phyloP scores from a whole-genome alignment of 768 basidiomycete genomes.

The Dioszegia crocea region DNA sequence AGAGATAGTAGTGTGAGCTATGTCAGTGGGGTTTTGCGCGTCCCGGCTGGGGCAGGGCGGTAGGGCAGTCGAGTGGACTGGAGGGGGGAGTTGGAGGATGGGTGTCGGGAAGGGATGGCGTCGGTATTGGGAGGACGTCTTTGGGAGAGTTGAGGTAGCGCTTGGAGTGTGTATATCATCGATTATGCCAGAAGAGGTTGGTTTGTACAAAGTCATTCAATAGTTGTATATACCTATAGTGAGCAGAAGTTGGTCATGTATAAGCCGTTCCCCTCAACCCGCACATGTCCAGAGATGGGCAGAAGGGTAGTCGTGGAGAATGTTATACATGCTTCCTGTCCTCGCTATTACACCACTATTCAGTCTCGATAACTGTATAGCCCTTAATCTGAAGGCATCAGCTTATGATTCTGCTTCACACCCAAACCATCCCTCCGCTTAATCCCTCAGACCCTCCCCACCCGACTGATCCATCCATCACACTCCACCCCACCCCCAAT shows the following conservation, averaged over 20 bases:
- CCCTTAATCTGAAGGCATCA: conserved; percentile 65
- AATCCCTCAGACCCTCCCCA: no score
- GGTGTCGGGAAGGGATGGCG: not conserved
- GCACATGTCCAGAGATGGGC: no score
- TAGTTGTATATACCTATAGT: no score
- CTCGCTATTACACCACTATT: conserved; percentile 1
- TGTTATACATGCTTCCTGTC: conserved; percentile 2
- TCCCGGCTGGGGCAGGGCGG: conserved; percentile 19
- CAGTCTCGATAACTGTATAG: conserved; percentile 68
- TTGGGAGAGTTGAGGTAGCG: not conserved
- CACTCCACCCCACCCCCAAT: not conserved
- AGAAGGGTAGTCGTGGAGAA: not conserved
- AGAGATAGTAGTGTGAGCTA: conserved; percentile 92
- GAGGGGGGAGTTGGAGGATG: not conserved
- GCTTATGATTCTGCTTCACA: no score
- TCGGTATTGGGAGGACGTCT: not conserved
- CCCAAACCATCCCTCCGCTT: no score
- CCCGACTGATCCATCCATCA: not conserved
- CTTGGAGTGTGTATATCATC: no score
- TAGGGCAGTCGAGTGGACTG: not conserved
- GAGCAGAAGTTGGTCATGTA: no score
- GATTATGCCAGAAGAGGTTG: no score
- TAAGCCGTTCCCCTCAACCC: no score
- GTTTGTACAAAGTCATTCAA: no score
- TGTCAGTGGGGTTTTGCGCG: conserved; percentile 62